Evolutionary conservation across 306 rosid species (phyloP), one percentile per base, ranked within the genome.

Genomic region (Rosa persica): DNA sequence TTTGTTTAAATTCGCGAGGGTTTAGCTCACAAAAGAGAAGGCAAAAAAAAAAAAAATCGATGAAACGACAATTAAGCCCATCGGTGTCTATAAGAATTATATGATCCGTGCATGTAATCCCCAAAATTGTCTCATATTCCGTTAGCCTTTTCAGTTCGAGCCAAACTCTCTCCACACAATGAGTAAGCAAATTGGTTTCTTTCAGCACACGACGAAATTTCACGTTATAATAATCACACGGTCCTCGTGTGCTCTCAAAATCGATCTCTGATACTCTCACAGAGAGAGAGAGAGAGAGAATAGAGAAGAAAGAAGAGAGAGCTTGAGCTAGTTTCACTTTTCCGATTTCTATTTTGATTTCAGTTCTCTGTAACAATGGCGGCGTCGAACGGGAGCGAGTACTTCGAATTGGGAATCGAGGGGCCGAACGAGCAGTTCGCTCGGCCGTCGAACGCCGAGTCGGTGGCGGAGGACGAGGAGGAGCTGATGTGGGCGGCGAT

Each of bases 301-400:
- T 38, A 38, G 4, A 4, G 7, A 6, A 13, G 51, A 8, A 9
- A 25, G 16, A 12, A 5, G 34, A 58, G 30, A 9, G 36, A 58
- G 62, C 36, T 30, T 2, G 36, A 30, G 36, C 36, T 30, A 22
- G 5, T 47, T 47, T 47, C 57, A 2, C 2, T 1, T 17, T 52
- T 17, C 23, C 2, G 23, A 19, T 57, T 57, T 3, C 6, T 1
- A 22, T 57, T 57, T 57, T 10, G 15, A 20, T 55, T 58, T 58
- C 3, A 0, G 8, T 8, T 10, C 10, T 57, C 20, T 10, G 20
- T 0, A 13, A 13, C 48, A 27, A 93, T 93, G 98, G 97, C 98
- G 52, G 93, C 97, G 23, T 87, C 95, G 3, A 87, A 90, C 22
- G 98, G 98, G 22, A 93, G 93, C 85, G 97, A 93, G 85, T 93